These are phyloP conservation scores for Ophiosphaerella narmari DNA, from an alignment of 2,329 filamentous ascomycete genomes.

Conservation along the genomic window DNA sequence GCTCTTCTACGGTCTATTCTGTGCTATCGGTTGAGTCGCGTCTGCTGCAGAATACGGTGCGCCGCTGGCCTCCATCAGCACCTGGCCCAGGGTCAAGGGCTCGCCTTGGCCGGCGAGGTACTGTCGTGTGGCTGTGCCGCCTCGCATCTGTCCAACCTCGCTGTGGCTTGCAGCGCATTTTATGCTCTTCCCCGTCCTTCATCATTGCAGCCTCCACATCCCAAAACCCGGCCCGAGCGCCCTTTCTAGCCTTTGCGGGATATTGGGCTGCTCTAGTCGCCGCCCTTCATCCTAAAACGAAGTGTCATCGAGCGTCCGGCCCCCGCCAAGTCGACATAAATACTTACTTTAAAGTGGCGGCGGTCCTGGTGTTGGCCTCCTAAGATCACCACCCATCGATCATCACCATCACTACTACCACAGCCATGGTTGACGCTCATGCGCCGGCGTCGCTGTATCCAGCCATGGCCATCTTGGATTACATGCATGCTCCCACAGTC, in stretches of 20 bases:
- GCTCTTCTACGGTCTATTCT: too few species aligned
- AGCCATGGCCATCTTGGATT: constrained; percentile 37
- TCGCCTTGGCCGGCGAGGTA: constrained; percentile 7
- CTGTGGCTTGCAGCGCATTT: constrained; percentile 7
- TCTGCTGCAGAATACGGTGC: too few species aligned
- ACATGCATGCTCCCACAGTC: constrained; percentile 39
- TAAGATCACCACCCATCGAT: not conserved
- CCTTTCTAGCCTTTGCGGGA: not conserved
- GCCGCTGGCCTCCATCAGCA: too few species aligned
- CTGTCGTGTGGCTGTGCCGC: constrained; percentile 20
- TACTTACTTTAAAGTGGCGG: not conserved
- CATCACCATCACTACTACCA: constrained; percentile 1
- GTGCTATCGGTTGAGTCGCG: too few species aligned
- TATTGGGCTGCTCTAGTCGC: not conserved
- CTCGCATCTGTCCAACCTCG: constrained; percentile 4
- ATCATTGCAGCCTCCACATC: constrained; percentile 2
- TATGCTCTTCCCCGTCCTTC: constrained; percentile 6
- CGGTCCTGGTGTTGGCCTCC: not conserved
- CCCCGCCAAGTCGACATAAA: not conserved
- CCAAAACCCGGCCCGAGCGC: not conserved
- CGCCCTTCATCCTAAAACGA: not conserved
- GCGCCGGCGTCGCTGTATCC: constrained; percentile 16
- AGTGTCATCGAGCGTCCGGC: not conserved
- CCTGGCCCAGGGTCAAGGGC: not conserved
- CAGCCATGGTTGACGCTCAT: constrained; percentile 14